Evolutionary conservation across 768 basidiomycete genomes (phyloP), one percentile per base, ranked within the genome.

Genomic region (Astraeus odoratus): DNA sequence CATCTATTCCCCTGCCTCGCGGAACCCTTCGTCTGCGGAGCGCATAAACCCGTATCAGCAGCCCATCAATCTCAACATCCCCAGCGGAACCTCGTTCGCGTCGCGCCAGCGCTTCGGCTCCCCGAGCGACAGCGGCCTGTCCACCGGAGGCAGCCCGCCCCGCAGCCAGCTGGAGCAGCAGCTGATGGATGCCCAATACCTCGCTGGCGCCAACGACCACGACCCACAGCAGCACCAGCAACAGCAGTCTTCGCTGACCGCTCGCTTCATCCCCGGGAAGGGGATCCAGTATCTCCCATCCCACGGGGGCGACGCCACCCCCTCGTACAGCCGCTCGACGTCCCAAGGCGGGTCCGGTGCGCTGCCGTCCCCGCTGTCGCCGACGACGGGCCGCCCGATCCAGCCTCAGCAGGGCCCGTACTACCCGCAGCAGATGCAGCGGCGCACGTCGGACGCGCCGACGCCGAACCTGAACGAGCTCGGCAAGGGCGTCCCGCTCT

Each of bases 401-500:
- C 57, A 64, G 10, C 53, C 59, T 5, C 63, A 62, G 39, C 62
- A 66, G 33, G 46, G 51, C 0, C 50, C 58, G 3, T 65, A 54
- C 23, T 63, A 61, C 29, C 55, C 64, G 1, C 57, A 59, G 24
- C 63, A 63, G 40, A 47, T 61, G 23, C 66, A 67, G 40, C 71
- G 73, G 4, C 66, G 71, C 15, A 44, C 67, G 1, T 71, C 70
- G 5, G 70, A 74, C 41, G 67, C 71, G 2, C 47, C 57, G 0
- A 45, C 52, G 26, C 59, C 60, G 24, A 54, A 52, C 43, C 57
- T 77, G 27, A 64, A 55, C 30, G 77, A 92, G 9, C 80, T 95
- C 19, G 94, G 95, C 40, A 85, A 84, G 57, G 95, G 95, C 27
- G 78, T 97, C 0, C 91, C 93, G 0, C 74, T 97, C 15, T 81